Evolutionary conservation across 2,329 filamentous ascomycete genomes (phyloP).

Genomic region (Lasiodiplodia sp.): DNA sequence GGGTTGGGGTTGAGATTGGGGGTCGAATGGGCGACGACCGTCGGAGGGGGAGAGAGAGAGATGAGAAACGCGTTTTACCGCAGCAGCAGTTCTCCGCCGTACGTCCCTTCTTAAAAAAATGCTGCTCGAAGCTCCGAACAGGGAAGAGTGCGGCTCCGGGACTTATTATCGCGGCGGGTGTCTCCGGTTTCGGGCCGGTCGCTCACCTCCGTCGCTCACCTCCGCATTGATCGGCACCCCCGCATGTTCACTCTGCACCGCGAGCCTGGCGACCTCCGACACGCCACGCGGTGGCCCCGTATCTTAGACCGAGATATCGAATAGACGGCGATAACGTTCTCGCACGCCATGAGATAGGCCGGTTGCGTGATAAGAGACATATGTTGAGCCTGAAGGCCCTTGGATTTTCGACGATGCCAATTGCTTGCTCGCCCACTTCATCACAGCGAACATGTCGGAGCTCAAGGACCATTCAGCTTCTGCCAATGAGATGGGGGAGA

Average conservation of each 20-base stretch:
- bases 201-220: constrained; percentile 13
- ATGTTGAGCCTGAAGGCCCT: not conserved
- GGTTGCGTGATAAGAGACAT: constrained; percentile 1
- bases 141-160: too few relatives aligned
- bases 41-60: too few relatives aligned
- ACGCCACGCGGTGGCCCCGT: not conserved
- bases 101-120: too few relatives aligned
- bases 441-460: not conserved
- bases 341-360: not conserved
- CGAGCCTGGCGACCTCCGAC: not conserved
- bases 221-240: not conserved
- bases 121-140: too few relatives aligned
- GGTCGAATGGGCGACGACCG: too few relatives aligned
- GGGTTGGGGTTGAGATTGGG: too few relatives aligned
- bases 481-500: not conserved
- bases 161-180: too few relatives aligned
- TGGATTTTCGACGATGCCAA: too few relatives aligned
- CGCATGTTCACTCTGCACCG: not conserved
- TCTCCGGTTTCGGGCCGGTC: not conserved
- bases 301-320: not conserved
- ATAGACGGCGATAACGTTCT: not conserved
- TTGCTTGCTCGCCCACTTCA: too few relatives aligned
- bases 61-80: too few relatives aligned
- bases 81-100: too few relatives aligned
- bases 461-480: not conserved